phyloP scores from a whole-genome alignment of 2,329 filamentous ascomycete species.

The Pezicula radicicola region DNA sequence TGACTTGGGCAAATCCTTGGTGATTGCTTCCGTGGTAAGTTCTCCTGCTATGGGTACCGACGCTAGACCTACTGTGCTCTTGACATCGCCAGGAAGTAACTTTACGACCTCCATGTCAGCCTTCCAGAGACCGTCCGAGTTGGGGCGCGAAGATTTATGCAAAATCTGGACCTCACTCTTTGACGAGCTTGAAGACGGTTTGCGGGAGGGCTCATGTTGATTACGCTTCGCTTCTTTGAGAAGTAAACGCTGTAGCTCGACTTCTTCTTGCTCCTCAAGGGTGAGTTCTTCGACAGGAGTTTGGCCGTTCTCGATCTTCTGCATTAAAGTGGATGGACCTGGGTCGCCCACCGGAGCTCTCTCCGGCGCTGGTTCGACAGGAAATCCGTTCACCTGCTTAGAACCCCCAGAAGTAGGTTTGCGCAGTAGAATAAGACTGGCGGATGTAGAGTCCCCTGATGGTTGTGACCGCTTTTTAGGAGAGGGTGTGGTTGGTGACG shows the following conservation, averaged over 20 bases:
- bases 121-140: slow-evolving; percentile 3
- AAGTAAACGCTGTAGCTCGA: slow-evolving; percentile 15
- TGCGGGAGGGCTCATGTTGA: neutral
- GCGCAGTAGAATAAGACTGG: neutral
- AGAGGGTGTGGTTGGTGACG: slow-evolving; percentile 3
- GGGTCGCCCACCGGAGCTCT: slow-evolving; percentile 4
- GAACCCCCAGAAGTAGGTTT: neutral
- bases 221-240: slow-evolving; percentile 12
- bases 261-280: slow-evolving; percentile 7
- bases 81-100: slow-evolving; percentile 15
- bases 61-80: slow-evolving; percentile 21
- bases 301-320: slow-evolving; percentile 9
- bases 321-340: slow-evolving; percentile 12
- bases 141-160: slow-evolving; percentile 6
- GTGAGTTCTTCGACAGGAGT: neutral
- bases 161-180: slow-evolving; percentile 3
- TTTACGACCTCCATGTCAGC: slow-evolving; percentile 6
- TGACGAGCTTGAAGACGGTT: neutral
- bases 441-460: neutral
- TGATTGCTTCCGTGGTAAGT: slow-evolving; percentile 11
- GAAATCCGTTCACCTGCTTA: neutral
- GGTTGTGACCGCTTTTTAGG: slow-evolving; percentile 4
- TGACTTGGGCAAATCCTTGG: neutral
- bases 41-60: slow-evolving; percentile 20
- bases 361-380: neutral